Evolutionary conservation across 108 stramenopile genomes (phyloP).

Genomic region (Thalassiosira profunda): DNA sequence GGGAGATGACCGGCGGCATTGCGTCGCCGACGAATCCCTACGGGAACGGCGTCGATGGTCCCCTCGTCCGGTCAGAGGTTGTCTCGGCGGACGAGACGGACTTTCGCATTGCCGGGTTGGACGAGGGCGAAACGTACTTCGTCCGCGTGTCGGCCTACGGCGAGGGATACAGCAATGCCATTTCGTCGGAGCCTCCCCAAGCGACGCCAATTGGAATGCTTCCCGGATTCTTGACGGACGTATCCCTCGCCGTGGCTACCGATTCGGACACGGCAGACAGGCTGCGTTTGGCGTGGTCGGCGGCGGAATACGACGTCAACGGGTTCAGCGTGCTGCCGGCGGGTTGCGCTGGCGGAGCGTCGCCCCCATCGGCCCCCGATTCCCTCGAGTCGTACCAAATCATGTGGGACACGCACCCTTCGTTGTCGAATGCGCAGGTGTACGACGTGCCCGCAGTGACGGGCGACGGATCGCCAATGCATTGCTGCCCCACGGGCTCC

Average conservation of each 20-base stretch:
- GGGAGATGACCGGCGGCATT: no score
- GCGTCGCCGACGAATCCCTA: constrained; percentile 44
- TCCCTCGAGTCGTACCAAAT: constrained; percentile 41
- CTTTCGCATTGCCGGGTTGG: constrained; percentile 45
- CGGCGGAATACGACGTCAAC: constrained; percentile 35
- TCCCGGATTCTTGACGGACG: constrained; percentile 36
- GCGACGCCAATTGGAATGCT: constrained; percentile 33
- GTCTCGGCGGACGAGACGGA: constrained; percentile 34
- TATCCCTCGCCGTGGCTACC: constrained; percentile 32
- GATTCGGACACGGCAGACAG: constrained; percentile 51
- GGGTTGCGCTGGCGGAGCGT: constrained; percentile 29
- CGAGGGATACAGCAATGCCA: constrained; percentile 52
- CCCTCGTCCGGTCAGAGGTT: constrained; percentile 44
- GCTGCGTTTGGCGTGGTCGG: constrained; percentile 51
- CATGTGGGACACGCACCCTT: constrained; percentile 52
- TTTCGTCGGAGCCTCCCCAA: constrained; percentile 38
- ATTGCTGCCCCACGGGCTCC: constrained; percentile 46
- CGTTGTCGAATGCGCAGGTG: constrained; percentile 33
- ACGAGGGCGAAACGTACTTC: constrained; percentile 46
- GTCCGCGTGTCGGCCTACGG: constrained; percentile 66
- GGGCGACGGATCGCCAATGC: constrained; percentile 36
- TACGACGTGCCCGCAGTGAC: constrained; percentile 44
- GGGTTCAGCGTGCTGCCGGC: constrained; percentile 39
- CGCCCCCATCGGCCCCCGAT: constrained; percentile 38
- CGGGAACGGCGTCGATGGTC: constrained; percentile 27